Percentiles rank a stretch among this genome's conserved stretches.
These are phyloP conservation scores for Carex cristatella DNA, from an alignment of 176 grass and related monocot species.

Conservation along the genomic window DNA sequence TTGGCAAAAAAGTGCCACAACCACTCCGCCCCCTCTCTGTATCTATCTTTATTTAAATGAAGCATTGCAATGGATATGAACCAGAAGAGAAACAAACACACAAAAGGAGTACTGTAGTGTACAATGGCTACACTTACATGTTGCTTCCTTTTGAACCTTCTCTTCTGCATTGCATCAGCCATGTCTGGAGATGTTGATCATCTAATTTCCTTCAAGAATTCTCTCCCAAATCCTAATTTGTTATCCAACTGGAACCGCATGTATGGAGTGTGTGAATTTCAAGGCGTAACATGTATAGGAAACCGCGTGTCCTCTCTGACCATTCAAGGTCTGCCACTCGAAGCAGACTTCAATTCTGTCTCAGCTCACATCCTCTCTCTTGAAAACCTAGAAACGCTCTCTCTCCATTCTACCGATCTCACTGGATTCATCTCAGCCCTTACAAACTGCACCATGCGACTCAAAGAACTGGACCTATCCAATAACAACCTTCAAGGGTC, in stretches of 20 bases:
- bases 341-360: constrained; percentile 55
- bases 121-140: background rate
- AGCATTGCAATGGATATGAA: background rate
- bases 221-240: constrained; percentile 30
- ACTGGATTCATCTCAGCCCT: constrained; percentile 37
- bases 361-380: constrained; percentile 50
- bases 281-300: constrained; percentile 42
- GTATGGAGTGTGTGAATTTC: constrained; percentile 49
- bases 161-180: background rate
- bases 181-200: constrained; percentile 41
- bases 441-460: constrained; percentile 33
- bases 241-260: constrained; percentile 29
- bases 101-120: background rate
- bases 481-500: constrained; percentile 60
- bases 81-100: background rate
- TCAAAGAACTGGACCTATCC: constrained; percentile 59
- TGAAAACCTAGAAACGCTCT: constrained; percentile 41
- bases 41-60: background rate
- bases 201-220: constrained; percentile 60
- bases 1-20: too few relatives aligned
- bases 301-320: constrained; percentile 48
- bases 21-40: background rate
- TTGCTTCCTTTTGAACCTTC: background rate
- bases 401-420: constrained; percentile 49
- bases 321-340: constrained; percentile 37